Percentiles rank a stretch among this genome's conserved stretches.
phyloP scores from a whole-genome alignment of 2,329 filamentous ascomycete species.

The Phialemoniopsis sp. region DNA sequence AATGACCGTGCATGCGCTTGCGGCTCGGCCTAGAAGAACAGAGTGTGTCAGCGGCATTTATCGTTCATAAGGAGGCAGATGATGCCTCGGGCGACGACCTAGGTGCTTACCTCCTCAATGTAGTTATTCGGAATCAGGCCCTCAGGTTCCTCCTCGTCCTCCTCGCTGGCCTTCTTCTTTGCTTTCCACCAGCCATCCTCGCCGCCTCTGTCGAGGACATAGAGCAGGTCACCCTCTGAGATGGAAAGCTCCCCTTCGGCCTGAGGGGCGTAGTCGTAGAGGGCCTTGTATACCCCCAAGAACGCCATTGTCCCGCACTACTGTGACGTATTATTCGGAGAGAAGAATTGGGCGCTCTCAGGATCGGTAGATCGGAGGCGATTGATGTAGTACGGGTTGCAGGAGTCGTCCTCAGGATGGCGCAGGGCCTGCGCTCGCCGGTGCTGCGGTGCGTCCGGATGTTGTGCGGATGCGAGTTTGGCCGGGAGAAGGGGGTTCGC shows the following conservation, averaged over 20 bases:
- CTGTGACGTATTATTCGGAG: too few species aligned
- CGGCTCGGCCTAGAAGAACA: slow-evolving; percentile 46
- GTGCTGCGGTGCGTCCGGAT: too few species aligned
- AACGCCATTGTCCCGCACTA: slow-evolving; percentile 12
- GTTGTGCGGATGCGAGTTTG: too few species aligned
- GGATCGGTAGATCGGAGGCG: too few species aligned
- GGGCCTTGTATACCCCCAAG: slow-evolving; percentile 14
- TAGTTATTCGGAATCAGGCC: slow-evolving; percentile 94
- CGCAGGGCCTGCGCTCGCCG: too few species aligned
- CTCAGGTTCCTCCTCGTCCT: slow-evolving; percentile 87
- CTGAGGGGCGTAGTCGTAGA: slow-evolving; percentile 18
- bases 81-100: neutral
- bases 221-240: slow-evolving; percentile 14
- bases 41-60: slow-evolving; percentile 2
- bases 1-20: slow-evolving; percentile 73
- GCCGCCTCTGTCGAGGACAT: slow-evolving; percentile 50
- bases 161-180: slow-evolving; percentile 79
- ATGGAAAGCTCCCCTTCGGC: slow-evolving; percentile 16
- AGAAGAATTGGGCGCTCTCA: too few species aligned
- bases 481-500: too few species aligned
- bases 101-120: slow-evolving; percentile 73
- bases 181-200: slow-evolving; percentile 92
- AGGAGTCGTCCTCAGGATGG: too few species aligned
- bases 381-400: too few species aligned
- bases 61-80: slow-evolving; percentile 4